Percentiles rank a stretch among this genome's conserved stretches.
phyloP scores from a whole-genome alignment of 2,329 filamentous ascomycete species.

The Paecilomyces niveus region DNA sequence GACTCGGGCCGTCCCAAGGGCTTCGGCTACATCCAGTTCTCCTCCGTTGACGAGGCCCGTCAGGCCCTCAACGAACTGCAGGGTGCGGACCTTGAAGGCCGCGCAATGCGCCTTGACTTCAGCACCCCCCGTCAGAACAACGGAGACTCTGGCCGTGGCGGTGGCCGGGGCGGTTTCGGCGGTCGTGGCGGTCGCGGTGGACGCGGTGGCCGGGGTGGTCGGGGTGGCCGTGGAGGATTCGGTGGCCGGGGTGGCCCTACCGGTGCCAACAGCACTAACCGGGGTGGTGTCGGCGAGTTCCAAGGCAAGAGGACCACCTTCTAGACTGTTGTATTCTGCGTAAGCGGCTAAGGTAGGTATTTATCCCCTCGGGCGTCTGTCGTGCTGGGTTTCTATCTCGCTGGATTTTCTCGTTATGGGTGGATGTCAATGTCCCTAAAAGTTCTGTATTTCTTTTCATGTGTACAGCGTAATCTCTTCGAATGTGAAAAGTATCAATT shows the following conservation, averaged over 20 bases:
- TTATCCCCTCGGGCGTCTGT: neutral
- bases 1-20: conserved; percentile 82
- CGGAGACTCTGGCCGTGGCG: conserved; percentile 37
- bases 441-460: neutral
- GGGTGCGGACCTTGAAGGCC: conserved; percentile 64
- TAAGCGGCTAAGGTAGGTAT: neutral
- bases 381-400: conserved; percentile 2
- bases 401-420: neutral
- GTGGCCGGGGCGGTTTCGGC: conserved; percentile 40
- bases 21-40: conserved; percentile 85
- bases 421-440: neutral
- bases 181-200: conserved; percentile 48
- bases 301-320: conserved; percentile 76
- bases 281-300: conserved; percentile 51
- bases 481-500: neutral
- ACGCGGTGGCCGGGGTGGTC: conserved; percentile 43
- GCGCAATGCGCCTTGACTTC: conserved; percentile 76
- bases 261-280: conserved; percentile 43
- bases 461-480: neutral
- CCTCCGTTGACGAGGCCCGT: conserved; percentile 74
- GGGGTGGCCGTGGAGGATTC: conserved; percentile 35
- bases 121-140: conserved; percentile 60
- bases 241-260: conserved; percentile 42
- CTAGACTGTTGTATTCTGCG: conserved; percentile 22
- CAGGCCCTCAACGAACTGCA: conserved; percentile 63